Evolutionary conservation across 139 green algal species (phyloP).

Genomic region (Tetradesmus lagerheimii): DNA sequence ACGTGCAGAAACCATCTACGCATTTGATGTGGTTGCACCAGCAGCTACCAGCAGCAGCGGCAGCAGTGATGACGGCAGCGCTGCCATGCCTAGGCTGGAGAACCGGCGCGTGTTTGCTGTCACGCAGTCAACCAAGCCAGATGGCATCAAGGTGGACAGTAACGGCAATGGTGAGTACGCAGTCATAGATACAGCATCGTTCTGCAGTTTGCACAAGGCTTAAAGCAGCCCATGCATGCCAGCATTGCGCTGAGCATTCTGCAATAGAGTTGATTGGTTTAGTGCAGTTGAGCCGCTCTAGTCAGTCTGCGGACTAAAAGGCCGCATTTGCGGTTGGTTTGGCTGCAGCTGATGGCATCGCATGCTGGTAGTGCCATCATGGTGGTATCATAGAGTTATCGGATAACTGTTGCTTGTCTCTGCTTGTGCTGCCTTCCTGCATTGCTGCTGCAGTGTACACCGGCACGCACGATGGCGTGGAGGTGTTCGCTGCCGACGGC

Average conservation of each 20-base stretch:
- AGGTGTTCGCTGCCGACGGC: slow-evolving; percentile 37
- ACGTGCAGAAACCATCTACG: slow-evolving; percentile 40
- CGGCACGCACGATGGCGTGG: slow-evolving; percentile 34
- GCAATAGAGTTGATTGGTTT: too few relatives aligned
- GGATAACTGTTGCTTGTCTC: background rate
- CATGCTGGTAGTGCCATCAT: too few relatives aligned
- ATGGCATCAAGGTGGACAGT: slow-evolving; percentile 50
- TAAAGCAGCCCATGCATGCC: too few relatives aligned
- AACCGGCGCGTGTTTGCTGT: slow-evolving; percentile 49
- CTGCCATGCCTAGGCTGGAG: slow-evolving; percentile 16
- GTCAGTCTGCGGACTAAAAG: too few relatives aligned
- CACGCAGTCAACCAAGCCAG: background rate
- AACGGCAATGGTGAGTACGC: slow-evolving; percentile 31
- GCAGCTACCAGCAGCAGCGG: background rate
- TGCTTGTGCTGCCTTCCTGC: background rate
- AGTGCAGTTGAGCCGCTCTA: too few relatives aligned
- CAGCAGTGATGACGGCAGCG: background rate
- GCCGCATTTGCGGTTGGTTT: too few relatives aligned
- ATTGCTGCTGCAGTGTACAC: slow-evolving; percentile 4
- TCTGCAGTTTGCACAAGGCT: background rate
- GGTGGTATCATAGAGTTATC: too few relatives aligned
- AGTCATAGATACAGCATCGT: background rate
- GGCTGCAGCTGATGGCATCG: too few relatives aligned
- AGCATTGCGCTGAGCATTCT: too few relatives aligned
- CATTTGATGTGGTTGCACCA: slow-evolving; percentile 36